A percentile compares a stretch with the other conserved stretches of the same genome.
Evolutionary conservation across 345 rosid species (phyloP).

Genomic region (Rhodamnia argentea): DNA sequence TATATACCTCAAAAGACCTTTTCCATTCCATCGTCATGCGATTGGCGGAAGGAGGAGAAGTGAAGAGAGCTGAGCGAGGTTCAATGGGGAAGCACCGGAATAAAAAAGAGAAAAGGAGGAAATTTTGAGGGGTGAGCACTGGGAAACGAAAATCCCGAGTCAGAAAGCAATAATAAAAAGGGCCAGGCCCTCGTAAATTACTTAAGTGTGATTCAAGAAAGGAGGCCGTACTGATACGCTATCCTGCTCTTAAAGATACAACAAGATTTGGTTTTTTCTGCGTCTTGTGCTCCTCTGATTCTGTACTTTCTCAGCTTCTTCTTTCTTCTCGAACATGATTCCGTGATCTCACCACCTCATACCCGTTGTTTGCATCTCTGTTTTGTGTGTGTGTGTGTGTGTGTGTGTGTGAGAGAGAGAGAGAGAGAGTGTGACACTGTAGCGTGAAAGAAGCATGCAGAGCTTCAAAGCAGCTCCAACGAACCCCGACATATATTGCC

Average conservation of each 20-base stretch:
- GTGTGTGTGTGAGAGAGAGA: neutral
- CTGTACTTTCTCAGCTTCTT: neutral
- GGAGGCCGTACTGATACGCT: slow-evolving; percentile 22
- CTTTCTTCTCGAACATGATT: neutral
- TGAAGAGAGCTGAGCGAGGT: neutral
- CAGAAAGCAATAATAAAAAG: slow-evolving; percentile 47
- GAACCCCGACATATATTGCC: slow-evolving; percentile 48
- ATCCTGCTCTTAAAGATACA: slow-evolving; percentile 18
- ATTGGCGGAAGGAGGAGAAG: neutral
- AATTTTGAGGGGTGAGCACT: neutral
- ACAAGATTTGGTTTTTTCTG: slow-evolving; percentile 13
- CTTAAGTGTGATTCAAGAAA: neutral
- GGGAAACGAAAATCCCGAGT: slow-evolving; percentile 54
- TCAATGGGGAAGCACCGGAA: neutral
- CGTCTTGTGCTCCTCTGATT: neutral
- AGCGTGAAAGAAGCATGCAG: slow-evolving; percentile 33
- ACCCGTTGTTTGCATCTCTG: neutral
- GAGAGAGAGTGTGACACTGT: neutral
- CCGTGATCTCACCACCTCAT: slow-evolving; percentile 3
- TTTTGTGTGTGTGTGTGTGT: too few species aligned
- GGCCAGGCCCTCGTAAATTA: neutral
- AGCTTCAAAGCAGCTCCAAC: slow-evolving; percentile 53
- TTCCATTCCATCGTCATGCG: neutral
- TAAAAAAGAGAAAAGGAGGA: neutral
- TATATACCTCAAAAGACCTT: neutral